Base-by-base conservation (phyloP, 768 basidiomycete genomes). In the Psilocybe azurescens region DNA sequence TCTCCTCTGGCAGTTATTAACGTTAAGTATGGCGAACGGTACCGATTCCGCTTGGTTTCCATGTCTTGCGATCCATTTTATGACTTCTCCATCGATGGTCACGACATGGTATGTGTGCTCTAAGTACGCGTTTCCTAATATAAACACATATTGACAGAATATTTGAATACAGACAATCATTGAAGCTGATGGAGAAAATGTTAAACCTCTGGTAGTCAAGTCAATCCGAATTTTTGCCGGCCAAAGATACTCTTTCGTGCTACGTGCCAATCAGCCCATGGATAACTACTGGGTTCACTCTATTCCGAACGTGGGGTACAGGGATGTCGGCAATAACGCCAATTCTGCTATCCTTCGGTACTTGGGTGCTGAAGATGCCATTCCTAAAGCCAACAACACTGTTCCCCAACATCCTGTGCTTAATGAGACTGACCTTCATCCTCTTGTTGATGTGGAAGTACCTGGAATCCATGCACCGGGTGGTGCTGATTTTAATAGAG, bases 311-410 rank as follows among this genome's bases (percentile, higher is more conserved):
- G 72, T 72, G 9, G 29, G 67, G 18, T 44, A 13, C 14, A 32
- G 50, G 20, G 63, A 50, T 4, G 69, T 66, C 46, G 61, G 8
- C n/a, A 67, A 67, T 18, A 84, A 84, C 16, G 63, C 82, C 20
- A 87, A 85, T 69, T 84, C 81, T 10, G 87, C 83, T 1, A 84
- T 86, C 50, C 71, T 86, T 11, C 78, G 82, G 14, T 87, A 87
- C 67, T 59, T 36, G 6, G 82, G 82, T n/a, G 83, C 82, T 73
- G 1, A 53, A 50, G 10, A 62, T 59, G 0, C 74, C 84, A 24
- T 24, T 46, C 84, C 85, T 1, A 11, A 13, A 44, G n/a, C 41
- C 41, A 79, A 74, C 1, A 79, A 78, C 1, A 70, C 56, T 2
- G 69, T 74, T 8, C 65, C 72, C 5, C 66, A 46, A 7, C 75